Conservation (phyloP, 495 filamentous ascomycete genomes). For the Margaritispora aquatica region DNA sequence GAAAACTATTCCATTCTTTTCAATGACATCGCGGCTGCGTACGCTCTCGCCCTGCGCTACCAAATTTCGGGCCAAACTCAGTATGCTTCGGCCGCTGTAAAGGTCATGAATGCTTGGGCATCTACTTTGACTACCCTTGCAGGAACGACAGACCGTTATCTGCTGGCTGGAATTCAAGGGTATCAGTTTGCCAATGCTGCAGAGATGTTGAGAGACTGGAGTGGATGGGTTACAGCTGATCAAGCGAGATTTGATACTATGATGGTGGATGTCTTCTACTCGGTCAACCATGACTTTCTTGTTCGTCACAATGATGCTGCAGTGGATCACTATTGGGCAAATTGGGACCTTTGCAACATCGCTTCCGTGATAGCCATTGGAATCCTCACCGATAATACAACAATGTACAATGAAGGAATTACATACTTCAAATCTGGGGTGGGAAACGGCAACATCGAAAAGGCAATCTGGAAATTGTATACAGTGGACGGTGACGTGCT, state of each 20-base stretch:
- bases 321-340: slow-evolving; percentile 27
- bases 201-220: slow-evolving; percentile 35
- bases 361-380: slow-evolving; percentile 33
- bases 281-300: slow-evolving; percentile 30
- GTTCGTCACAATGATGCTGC: slow-evolving; percentile 27
- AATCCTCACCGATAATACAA: slow-evolving; percentile 35
- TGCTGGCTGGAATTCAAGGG: slow-evolving; percentile 39
- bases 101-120: slow-evolving; percentile 35
- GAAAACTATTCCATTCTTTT: slow-evolving; percentile 36
- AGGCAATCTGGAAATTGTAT: slow-evolving; percentile 27
- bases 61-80: slow-evolving; percentile 29
- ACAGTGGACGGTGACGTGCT: slow-evolving; percentile 9
- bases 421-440: slow-evolving; percentile 33
- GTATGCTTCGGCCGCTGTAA: slow-evolving; percentile 30
- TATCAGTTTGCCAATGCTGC: slow-evolving; percentile 41
- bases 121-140: slow-evolving; percentile 29
- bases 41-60: slow-evolving; percentile 35
- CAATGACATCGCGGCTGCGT: slow-evolving; percentile 33
- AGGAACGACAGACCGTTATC: slow-evolving; percentile 33
- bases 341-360: slow-evolving; percentile 42
- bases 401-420: slow-evolving; percentile 28
- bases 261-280: slow-evolving; percentile 30
- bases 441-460: slow-evolving; percentile 33
- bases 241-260: slow-evolving; percentile 23
- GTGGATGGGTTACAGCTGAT: background rate